These are phyloP conservation scores for Verticillium tricorpus DNA, from an alignment of 2,329 filamentous ascomycete species.

Conservation along the genomic window DNA sequence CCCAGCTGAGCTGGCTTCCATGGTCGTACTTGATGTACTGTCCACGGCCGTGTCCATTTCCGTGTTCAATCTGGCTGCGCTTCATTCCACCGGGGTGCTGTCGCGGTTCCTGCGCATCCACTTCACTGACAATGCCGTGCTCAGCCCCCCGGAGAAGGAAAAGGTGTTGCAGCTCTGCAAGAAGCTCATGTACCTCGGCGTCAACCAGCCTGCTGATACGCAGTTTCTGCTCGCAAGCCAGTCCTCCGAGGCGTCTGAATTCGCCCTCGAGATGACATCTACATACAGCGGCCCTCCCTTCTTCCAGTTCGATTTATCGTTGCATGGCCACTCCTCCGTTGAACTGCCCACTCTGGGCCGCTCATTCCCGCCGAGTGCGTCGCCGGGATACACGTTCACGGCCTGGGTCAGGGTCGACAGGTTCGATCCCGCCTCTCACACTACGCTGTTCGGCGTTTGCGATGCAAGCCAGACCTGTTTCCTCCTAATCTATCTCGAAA, in stretches of 20 bases:
- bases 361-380: conserved; percentile 74
- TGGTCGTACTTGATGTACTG: conserved; percentile 63
- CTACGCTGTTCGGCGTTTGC: conserved; percentile 93
- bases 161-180: conserved; percentile 64
- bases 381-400: conserved; percentile 83
- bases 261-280: conserved; percentile 68
- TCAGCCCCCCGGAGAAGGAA: conserved; percentile 51
- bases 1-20: conserved; percentile 47
- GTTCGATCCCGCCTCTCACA: conserved; percentile 82
- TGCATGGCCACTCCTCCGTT: conserved; percentile 83
- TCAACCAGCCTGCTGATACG: conserved; percentile 77
- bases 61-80: conserved; percentile 62
- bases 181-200: conserved; percentile 67
- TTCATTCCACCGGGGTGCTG: conserved; percentile 69
- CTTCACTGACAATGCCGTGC: conserved; percentile 46
- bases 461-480: conserved; percentile 92
- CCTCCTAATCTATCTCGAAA: conserved; percentile 87
- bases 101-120: conserved; percentile 61
- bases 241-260: conserved; percentile 55
- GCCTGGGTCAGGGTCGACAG: conserved; percentile 85
- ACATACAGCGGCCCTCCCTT: conserved; percentile 74
- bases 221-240: conserved; percentile 61
- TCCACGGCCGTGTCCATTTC: conserved; percentile 54
- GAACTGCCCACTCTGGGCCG: conserved; percentile 84
- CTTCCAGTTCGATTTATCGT: conserved; percentile 89